phyloP scores from a whole-genome alignment of 345 rosid genomes.

The Gossypium sturtianum region DNA sequence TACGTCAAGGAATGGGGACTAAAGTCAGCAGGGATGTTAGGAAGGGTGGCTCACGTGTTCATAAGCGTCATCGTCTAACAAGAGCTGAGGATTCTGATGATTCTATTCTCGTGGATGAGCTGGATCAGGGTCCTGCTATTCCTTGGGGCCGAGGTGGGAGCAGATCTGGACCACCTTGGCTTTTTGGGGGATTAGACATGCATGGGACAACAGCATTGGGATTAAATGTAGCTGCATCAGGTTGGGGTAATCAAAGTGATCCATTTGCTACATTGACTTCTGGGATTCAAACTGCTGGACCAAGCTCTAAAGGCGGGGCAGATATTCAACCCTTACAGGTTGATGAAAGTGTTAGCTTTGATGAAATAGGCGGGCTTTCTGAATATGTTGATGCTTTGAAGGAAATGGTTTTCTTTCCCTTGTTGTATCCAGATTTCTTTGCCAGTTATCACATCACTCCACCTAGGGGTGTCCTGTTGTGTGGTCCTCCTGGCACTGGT shows the following conservation, averaged over 20 bases:
- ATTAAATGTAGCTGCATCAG: constrained; percentile 89
- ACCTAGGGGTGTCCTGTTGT: constrained; percentile 92
- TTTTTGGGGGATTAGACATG: constrained; percentile 89
- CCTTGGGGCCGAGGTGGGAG: constrained; percentile 95
- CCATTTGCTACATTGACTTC: constrained; percentile 58
- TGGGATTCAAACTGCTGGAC: constrained; percentile 98
- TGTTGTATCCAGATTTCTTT: constrained; percentile 94
- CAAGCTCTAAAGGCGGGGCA: constrained; percentile 99
- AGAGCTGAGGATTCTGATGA: constrained; percentile 98
- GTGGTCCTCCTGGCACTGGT: constrained; percentile 99
- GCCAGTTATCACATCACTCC: constrained; percentile 92
- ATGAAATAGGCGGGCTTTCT: constrained; percentile 94
- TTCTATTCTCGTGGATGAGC: constrained; percentile 98
- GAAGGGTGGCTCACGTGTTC: constrained; percentile 90
- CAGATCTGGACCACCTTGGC: constrained; percentile 96
- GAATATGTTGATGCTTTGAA: constrained; percentile 86
- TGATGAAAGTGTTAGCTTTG: constrained; percentile 85
- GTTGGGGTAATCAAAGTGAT: constrained; percentile 99
- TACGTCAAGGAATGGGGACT: constrained; percentile 94
- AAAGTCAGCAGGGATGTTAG: constrained; percentile 80
- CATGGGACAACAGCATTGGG: constrained; percentile 81
- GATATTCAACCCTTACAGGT: constrained; percentile 98
- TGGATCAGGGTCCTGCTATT: constrained; percentile 92
- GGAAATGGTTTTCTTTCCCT: constrained; percentile 99
- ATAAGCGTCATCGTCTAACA: constrained; percentile 74